Evolutionary conservation across 148 eudicot species (phyloP).

Genomic region (Heliamphora exappendiculata): DNA sequence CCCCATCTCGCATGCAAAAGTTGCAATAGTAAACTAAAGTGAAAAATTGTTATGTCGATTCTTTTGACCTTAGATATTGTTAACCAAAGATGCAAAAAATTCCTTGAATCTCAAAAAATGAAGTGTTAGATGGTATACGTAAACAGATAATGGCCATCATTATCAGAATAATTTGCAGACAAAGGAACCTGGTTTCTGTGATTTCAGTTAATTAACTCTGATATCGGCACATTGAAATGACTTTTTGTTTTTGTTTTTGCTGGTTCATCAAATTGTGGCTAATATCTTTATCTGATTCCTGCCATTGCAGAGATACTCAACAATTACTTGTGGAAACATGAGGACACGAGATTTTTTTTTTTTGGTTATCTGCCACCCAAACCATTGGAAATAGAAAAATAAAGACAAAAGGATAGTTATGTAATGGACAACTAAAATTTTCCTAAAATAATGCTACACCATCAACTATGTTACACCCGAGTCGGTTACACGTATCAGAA

Average conservation of each 20-base stretch:
- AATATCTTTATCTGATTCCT: not conserved
- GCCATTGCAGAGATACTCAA: not conserved
- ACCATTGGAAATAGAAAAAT: too few species aligned
- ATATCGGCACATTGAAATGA: not conserved
- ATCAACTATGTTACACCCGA: not conserved
- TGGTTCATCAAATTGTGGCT: too few species aligned
- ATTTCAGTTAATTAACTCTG: not conserved
- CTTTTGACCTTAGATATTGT: not conserved
- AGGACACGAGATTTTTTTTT: too few species aligned
- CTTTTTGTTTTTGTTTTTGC: too few species aligned
- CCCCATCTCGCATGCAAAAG: not conserved
- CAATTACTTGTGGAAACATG: not conserved
- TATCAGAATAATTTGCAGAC: not conserved
- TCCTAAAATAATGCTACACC: too few species aligned
- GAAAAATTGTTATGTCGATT: not conserved
- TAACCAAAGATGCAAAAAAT: too few species aligned
- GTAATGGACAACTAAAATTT: not conserved
- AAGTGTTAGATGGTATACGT: too few species aligned
- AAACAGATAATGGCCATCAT: not conserved
- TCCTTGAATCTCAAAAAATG: not conserved
- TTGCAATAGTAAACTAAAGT: not conserved
- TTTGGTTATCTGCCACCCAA: too few species aligned
- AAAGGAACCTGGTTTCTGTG: not conserved
- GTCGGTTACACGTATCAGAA: too few species aligned
- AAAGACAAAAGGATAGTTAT: not conserved